Conservation (phyloP, 1,139 yeast genomes). For the Yamadazyma sp. region DNA sequence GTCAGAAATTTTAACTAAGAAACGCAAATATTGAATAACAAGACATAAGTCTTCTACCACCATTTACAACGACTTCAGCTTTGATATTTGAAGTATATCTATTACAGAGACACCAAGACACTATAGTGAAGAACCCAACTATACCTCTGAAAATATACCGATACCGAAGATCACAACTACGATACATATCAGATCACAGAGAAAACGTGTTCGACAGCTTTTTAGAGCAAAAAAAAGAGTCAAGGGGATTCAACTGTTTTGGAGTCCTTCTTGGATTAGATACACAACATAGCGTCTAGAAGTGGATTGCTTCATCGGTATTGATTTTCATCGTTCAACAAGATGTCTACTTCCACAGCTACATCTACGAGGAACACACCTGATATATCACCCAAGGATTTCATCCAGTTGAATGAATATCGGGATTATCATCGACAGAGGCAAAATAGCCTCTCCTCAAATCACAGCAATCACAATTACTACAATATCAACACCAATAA, state of each 20-base stretch:
- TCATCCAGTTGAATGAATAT: slow-evolving; percentile 8
- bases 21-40: background rate
- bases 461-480: background rate
- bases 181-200: no score
- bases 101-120: no score
- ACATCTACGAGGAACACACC: slow-evolving; percentile 17
- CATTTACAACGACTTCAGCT: no score
- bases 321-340: background rate
- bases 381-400: slow-evolving; percentile 14
- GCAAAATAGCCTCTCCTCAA: slow-evolving; percentile 2
- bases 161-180: no score
- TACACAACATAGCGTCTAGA: no score
- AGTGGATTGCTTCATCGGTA: no score
- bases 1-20: background rate
- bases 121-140: no score
- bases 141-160: no score
- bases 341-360: slow-evolving; percentile 14
- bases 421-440: slow-evolving; percentile 9
- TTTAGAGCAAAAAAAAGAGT: no score
- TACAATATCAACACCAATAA: slow-evolving; percentile 1
- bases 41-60: no score
- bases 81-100: no score
- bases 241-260: background rate
- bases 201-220: no score
- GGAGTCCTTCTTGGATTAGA: background rate